Evolutionary conservation across 345 rosid species (phyloP), one percentile per base, ranked within the genome.

Genomic region (Rhodamnia rubescens): DNA sequence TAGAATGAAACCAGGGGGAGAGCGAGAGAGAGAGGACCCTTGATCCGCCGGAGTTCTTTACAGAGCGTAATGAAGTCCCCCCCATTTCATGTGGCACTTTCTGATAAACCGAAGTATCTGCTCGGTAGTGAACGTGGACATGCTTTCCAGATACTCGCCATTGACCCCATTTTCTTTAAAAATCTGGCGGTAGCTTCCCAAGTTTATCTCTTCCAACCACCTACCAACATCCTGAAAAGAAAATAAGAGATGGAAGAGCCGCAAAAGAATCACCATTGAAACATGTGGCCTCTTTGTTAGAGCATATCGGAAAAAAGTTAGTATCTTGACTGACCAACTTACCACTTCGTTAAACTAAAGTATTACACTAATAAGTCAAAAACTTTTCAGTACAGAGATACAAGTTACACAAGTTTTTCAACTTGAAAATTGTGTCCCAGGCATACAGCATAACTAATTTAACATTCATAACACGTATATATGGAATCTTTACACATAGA

Each of bases 61-160:
- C 99, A 96, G 83, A 96, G 94, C 2, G 96, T 96, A 85, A 96
- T 96, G 93, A 96, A 96, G 92, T 96, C 99, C 42, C 99, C 99
- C 99, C 99, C 99, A 96, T 82, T 96, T 96, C 99, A 96, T 96
- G 93, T 96, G 99, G 90, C 98, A 96, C 88, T 98, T 93, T 87
- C 99, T 92, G 88, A 96, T 96, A 92, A 96, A 96, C 85, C 96
- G 93, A 89, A 96, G 95, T 89, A 96, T 96, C 91, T 96, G 99
- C 88, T 96, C 99, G 24, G 98, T 96, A 26, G 99, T 96, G 93
- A 96, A 96, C 88, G 95, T 96, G 81, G 98, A 96, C 98, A 96
- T 96, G 92, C 98, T 94, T 87, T 96, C 99, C 74, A 95, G 86
- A 92, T 94, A 96, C 55, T 96, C 99, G 82, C 99, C 99, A 49